Evolutionary conservation across 2,329 filamentous ascomycete genomes (phyloP).

Genomic region (Lecanicillium sp.): DNA sequence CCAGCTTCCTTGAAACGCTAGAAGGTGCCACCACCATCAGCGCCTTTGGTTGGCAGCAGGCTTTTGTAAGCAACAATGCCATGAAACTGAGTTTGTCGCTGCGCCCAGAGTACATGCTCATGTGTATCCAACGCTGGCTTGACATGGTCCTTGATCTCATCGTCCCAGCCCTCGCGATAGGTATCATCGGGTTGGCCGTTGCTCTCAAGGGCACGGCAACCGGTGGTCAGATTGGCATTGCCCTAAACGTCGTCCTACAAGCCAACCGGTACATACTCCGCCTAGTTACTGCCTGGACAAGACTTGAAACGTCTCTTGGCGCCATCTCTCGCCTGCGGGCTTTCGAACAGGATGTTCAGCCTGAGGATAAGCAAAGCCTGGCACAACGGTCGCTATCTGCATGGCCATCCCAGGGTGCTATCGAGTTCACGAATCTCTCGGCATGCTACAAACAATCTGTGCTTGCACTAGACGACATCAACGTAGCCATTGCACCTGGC

Average conservation of each 20-base stretch:
- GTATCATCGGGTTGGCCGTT: slow-evolving; percentile 1
- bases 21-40: slow-evolving; percentile 6
- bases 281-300: slow-evolving; percentile 16
- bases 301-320: slow-evolving; percentile 17
- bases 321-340: slow-evolving; percentile 16
- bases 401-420: slow-evolving; percentile 14
- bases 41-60: slow-evolving; percentile 6
- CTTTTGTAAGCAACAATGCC: not conserved
- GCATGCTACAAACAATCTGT: slow-evolving; percentile 10
- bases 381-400: slow-evolving; percentile 7
- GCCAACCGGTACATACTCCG: slow-evolving; percentile 13
- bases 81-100: slow-evolving; percentile 1
- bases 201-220: slow-evolving; percentile 2
- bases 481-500: slow-evolving; percentile 32
- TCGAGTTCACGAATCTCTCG: slow-evolving; percentile 12
- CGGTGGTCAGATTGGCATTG: not conserved
- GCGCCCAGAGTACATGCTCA: slow-evolving; percentile 23
- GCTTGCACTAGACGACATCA: slow-evolving; percentile 32
- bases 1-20: slow-evolving; percentile 6
- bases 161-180: slow-evolving; percentile 14
- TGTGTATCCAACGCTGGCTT: slow-evolving; percentile 35
- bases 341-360: slow-evolving; percentile 12
- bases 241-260: slow-evolving; percentile 8
- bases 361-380: slow-evolving; percentile 11
- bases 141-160: slow-evolving; percentile 33